These are phyloP conservation scores for Blakeslea trispora DNA, from an alignment of 371 early-diverging fungal species.

Conservation along the genomic window DNA sequence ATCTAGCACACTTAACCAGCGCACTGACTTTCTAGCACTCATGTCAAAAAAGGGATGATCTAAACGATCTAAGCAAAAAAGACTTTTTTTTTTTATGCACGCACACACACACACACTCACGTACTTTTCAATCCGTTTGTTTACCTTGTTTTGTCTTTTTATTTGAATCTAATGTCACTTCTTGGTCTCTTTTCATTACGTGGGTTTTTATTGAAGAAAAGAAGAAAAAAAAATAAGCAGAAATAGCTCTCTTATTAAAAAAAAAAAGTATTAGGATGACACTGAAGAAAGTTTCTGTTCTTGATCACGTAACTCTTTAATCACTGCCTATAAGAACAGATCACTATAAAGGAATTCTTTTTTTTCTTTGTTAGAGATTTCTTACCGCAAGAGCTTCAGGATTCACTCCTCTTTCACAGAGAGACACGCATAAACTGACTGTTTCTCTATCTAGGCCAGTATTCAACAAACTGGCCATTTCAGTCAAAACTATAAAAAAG, in stretches of 20 bases:
- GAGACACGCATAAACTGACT: constrained; percentile 25
- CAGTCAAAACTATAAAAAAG: constrained; percentile 14
- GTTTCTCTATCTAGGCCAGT: constrained; percentile 28
- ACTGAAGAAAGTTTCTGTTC: constrained; percentile 2
- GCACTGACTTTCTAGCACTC: constrained; percentile 9
- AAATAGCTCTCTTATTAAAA: constrained; percentile 6
- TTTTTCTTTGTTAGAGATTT: too few relatives aligned
- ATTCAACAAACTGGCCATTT: constrained; percentile 28
- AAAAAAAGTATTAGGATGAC: too few relatives aligned
- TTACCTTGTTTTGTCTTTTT: constrained; percentile 14
- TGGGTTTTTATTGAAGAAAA: constrained; percentile 1
- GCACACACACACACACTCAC: too few relatives aligned
- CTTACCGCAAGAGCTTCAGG: constrained; percentile 34
- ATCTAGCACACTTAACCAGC: constrained; percentile 17
- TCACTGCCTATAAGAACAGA: constrained; percentile 14
- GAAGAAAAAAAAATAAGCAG: constrained; percentile 1
- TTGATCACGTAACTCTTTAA: constrained; percentile 23
- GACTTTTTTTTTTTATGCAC: too few relatives aligned
- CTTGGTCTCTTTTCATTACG: constrained; percentile 16
- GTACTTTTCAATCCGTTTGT: too few relatives aligned
- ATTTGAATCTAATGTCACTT: too few relatives aligned
- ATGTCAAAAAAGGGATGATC: constrained; percentile 30
- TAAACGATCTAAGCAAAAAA: too few relatives aligned
- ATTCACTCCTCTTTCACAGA: constrained; percentile 33
- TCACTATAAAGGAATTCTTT: neutral